Evolutionary conservation across 306 rosid genomes (phyloP), one percentile per base, ranked within the genome.

Genomic region (Astragalus glycyphyllos): DNA sequence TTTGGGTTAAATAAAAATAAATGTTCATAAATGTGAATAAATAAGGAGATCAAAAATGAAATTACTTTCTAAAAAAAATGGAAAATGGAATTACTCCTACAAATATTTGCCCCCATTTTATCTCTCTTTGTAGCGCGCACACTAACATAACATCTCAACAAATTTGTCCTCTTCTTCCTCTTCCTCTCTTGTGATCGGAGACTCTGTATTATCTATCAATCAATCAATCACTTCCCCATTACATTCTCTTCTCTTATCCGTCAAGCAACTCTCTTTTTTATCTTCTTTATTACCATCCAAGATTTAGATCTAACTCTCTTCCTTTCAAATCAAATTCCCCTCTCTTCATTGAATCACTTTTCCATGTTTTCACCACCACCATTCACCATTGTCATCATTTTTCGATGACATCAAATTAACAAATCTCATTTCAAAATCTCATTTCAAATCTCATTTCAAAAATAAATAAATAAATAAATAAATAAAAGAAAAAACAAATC

Each of bases 91-190:
- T 26, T 26, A 26, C 31, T 26, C 31, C 4, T 26, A 26, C 3
- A 26, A 26, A 26, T 26, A 26, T 26, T 26, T 23, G 29, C 29
- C 29, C 29, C 29, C 29, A 23, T 23, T 23, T 23, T 23, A 23
- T 23, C 29, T 23, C 29, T 23, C 29, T 23, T 23, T 23, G 29
- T 23, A 23, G 32, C 60, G 4, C 11, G 51, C 42, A 45, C 38
- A 49, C 58, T 40, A 40, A 41, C 53, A 80, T 69, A 47, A 65
- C 14, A 6, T 42, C 38, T 47, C 35, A 38, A 65, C 37, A 41
- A 20, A 35, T 58, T 73, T 79, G 65, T 78, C 60, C 23, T 20
- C 40, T 63, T 63, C 73, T 32, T 61, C 37, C 35, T 26, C 31
- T 26, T 71, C 54, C 45, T 57, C 45, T 57, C 47, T 50, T 32